Evolutionary conservation across 495 filamentous ascomycete species (phyloP).

Genomic region (Recurvomyces mirabilis): DNA sequence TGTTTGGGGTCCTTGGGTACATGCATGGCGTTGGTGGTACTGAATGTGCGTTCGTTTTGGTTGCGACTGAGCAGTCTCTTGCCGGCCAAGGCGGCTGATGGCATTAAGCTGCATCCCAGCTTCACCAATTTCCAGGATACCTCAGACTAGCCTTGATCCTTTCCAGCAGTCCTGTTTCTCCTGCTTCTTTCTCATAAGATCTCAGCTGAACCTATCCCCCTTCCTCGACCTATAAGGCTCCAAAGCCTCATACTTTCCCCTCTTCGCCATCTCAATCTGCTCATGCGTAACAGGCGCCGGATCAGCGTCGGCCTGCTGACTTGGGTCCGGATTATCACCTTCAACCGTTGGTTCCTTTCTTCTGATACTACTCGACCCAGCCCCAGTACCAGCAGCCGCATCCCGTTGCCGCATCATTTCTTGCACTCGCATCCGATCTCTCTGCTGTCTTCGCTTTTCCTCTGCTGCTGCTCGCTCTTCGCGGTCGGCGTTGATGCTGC

Average conservation of each 20-base stretch:
- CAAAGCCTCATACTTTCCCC: constrained; percentile 80
- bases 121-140: too few species aligned
- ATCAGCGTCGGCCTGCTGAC: constrained; percentile 66
- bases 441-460: constrained; percentile 15
- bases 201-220: constrained; percentile 72
- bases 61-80: too few species aligned
- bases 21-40: too few species aligned
- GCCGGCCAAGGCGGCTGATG: too few species aligned
- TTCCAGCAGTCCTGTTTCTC: too few species aligned
- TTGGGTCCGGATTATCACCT: constrained; percentile 48
- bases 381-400: neutral
- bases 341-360: neutral
- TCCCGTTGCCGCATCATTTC: constrained; percentile 4
- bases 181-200: too few species aligned
- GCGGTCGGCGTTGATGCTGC: constrained; percentile 82
- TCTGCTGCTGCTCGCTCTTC: constrained; percentile 57
- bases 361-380: neutral
- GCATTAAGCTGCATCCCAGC: too few species aligned
- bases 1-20: neutral
- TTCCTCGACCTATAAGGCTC: constrained; percentile 61
- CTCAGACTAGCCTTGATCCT: too few species aligned
- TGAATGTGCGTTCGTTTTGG: too few species aligned
- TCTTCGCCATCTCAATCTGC: constrained; percentile 61
- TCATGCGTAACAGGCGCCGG: constrained; percentile 80
- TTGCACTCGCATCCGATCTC: constrained; percentile 10